phyloP scores from a whole-genome alignment of 805 yeast genomes.

The Candida wancherniae region DNA sequence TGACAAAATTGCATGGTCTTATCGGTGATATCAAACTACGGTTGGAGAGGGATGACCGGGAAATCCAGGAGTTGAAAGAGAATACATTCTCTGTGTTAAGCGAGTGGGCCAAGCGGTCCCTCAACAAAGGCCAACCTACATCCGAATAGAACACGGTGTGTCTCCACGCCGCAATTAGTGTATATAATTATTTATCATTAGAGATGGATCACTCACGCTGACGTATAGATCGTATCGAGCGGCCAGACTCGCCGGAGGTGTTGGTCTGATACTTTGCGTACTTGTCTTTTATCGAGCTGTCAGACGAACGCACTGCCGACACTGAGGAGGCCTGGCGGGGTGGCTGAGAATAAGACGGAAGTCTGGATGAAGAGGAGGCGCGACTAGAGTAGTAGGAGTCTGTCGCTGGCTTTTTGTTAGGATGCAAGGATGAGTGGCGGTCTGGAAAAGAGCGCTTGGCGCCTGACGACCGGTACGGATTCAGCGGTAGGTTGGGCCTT shows the following conservation, averaged over 20 bases:
- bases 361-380: neutral
- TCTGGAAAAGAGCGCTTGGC: slow-evolving; percentile 13
- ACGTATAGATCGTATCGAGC: slow-evolving; percentile 17
- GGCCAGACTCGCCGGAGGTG: slow-evolving; percentile 2
- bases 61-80: slow-evolving; percentile 18
- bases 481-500: slow-evolving; percentile 12
- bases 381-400: slow-evolving; percentile 3
- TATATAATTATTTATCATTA: neutral
- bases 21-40: slow-evolving; percentile 34
- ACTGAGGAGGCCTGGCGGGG: slow-evolving; percentile 1
- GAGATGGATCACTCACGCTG: slow-evolving; percentile 6
- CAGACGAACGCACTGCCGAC: slow-evolving; percentile 8
- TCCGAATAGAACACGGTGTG: neutral
- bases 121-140: slow-evolving; percentile 2
- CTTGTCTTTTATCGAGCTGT: slow-evolving; percentile 19
- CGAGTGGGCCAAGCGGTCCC: slow-evolving; percentile 21
- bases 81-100: slow-evolving; percentile 23
- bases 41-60: slow-evolving; percentile 28
- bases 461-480: slow-evolving; percentile 13
- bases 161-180: too few species aligned
- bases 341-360: neutral
- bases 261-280: slow-evolving; percentile 21
- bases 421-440: slow-evolving; percentile 5
- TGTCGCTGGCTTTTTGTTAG: slow-evolving; percentile 9
- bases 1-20: slow-evolving; percentile 23